Evolutionary conservation across 768 basidiomycete genomes (phyloP).

Genomic region (Coprinellus aureogranulatus): DNA sequence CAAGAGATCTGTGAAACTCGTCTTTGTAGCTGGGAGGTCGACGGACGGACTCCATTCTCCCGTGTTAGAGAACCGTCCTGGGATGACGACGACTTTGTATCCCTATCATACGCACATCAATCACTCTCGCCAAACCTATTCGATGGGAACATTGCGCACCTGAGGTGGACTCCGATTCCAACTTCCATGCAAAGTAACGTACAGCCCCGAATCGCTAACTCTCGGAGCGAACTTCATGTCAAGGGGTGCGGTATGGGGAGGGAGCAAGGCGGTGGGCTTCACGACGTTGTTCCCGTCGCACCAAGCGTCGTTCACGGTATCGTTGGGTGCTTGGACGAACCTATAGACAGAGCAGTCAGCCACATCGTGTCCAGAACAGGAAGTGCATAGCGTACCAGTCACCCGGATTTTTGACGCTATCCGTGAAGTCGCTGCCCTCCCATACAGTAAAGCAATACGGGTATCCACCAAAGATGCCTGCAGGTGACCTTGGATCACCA

Average conservation of each 20-base stretch:
- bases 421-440: slow-evolving; percentile 4
- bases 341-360: not conserved
- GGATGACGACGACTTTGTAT: slow-evolving; percentile 7
- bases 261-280: slow-evolving; percentile 3
- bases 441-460: slow-evolving; percentile 13
- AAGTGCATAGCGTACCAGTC: slow-evolving; percentile 7
- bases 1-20: not conserved
- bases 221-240: slow-evolving; percentile 11
- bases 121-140: not conserved
- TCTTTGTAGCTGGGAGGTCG: slow-evolving; percentile 3
- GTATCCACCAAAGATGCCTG: slow-evolving; percentile 13
- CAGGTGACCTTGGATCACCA: slow-evolving; percentile 5
- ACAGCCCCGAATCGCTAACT: slow-evolving; percentile 11
- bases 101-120: slow-evolving; percentile 3
- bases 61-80: not conserved
- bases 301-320: slow-evolving; percentile 2
- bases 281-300: slow-evolving; percentile 3
- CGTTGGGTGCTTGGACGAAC: slow-evolving; percentile 10
- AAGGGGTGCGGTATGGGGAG: slow-evolving; percentile 10
- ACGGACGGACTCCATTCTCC: slow-evolving; percentile 9
- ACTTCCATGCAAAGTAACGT: slow-evolving; percentile 14
- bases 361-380: not conserved
- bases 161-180: slow-evolving; percentile 13
- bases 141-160: not conserved
- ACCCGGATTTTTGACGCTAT: slow-evolving; percentile 7